Conservation (phyloP, 768 basidiomycete species). For the Neoboletus subvelutipes region DNA sequence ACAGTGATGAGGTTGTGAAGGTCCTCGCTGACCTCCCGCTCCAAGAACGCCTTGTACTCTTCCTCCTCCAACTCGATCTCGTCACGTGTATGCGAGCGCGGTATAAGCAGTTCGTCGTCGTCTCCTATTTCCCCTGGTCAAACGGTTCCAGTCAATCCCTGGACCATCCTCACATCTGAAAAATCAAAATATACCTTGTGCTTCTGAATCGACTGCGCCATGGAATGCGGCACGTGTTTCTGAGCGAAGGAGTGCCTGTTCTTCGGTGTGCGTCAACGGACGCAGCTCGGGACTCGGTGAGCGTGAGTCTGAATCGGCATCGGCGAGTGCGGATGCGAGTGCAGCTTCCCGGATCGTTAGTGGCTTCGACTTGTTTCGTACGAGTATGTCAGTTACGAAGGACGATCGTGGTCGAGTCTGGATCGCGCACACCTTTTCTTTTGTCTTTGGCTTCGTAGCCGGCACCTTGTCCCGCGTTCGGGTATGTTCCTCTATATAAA, state of each 20-base stretch:
- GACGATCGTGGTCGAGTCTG: background rate
- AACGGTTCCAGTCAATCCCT: background rate
- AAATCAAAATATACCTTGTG: constrained; percentile 13
- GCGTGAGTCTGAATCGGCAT: constrained; percentile 45
- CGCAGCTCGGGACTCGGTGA: constrained; percentile 57
- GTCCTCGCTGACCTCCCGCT: constrained; percentile 79
- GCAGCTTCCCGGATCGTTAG: constrained; percentile 73
- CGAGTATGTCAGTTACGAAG: background rate
- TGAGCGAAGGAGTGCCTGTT: constrained; percentile 68
- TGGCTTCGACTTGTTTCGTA: constrained; percentile 55
- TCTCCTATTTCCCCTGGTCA: constrained; percentile 36
- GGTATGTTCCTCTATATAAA: constrained; percentile 62
- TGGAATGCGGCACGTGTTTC: constrained; percentile 90
- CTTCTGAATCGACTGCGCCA: constrained; percentile 26
- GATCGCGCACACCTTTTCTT: constrained; percentile 50
- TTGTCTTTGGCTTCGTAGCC: constrained; percentile 27
- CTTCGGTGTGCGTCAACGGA: constrained; percentile 69
- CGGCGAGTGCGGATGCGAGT: constrained; percentile 58
- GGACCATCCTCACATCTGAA: background rate
- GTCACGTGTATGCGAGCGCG: constrained; percentile 74
- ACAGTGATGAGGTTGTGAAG: constrained; percentile 66
- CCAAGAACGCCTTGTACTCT: constrained; percentile 79
- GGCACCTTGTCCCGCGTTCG: constrained; percentile 34
- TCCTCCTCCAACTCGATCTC: constrained; percentile 78
- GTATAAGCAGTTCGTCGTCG: constrained; percentile 68